phyloP scores from a whole-genome alignment of 2,329 filamentous ascomycete genomes.

The Fonsecaea pedrosoi region DNA sequence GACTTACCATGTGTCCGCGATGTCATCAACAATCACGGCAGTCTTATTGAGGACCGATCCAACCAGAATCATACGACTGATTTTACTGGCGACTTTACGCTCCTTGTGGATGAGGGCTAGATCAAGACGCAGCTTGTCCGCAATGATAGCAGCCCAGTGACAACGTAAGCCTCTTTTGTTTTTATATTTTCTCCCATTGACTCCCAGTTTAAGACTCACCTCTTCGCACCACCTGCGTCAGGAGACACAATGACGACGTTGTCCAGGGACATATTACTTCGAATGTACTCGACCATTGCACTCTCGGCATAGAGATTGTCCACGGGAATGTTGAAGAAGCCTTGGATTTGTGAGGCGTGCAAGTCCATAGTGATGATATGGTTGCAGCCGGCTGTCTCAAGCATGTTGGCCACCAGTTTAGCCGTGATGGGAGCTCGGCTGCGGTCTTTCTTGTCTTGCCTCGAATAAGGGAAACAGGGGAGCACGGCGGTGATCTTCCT shows the following conservation, averaged over 20 bases:
- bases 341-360: conserved; percentile 94
- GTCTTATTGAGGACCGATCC: conserved; percentile 89
- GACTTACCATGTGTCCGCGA: conserved; percentile 81
- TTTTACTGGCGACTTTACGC: conserved; percentile 83
- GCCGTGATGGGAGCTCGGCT: conserved; percentile 79
- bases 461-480: conserved; percentile 85
- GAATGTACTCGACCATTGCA: conserved; percentile 66
- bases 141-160: conserved; percentile 80
- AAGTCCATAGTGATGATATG: conserved; percentile 94
- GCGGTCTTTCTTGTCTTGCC: conserved; percentile 94
- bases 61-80: conserved; percentile 90
- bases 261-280: conserved; percentile 80
- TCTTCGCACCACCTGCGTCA: conserved; percentile 91
- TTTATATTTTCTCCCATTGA: neutral
- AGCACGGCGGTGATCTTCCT: conserved; percentile 71
- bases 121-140: conserved; percentile 83
- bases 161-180: conserved; percentile 6
- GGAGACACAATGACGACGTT: conserved; percentile 90
- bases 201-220: conserved; percentile 3
- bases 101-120: conserved; percentile 98
- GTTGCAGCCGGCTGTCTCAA: conserved; percentile 92
- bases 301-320: conserved; percentile 74
- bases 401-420: conserved; percentile 82
- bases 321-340: conserved; percentile 97
- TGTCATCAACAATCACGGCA: conserved; percentile 94